phyloP scores from a whole-genome alignment of 2,329 filamentous ascomycete genomes.

The Acrocalymma vagum region DNA sequence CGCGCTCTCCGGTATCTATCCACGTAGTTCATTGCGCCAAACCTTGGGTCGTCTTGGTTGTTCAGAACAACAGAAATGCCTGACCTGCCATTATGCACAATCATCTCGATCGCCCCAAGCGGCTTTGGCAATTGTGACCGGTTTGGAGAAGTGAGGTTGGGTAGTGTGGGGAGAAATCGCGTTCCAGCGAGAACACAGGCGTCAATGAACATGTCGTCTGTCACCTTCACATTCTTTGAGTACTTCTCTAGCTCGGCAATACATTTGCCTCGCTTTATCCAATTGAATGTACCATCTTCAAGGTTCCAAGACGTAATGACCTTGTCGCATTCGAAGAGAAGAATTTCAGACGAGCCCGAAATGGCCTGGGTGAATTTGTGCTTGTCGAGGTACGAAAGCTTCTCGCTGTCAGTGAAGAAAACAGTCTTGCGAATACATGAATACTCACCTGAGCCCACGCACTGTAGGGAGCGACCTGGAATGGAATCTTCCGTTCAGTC shows the following conservation, averaged over 20 bases:
- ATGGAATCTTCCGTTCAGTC: conserved; percentile 73
- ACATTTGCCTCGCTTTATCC: conserved; percentile 72
- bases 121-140: conserved; percentile 67
- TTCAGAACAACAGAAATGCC: conserved; percentile 78
- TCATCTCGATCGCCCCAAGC: conserved; percentile 78
- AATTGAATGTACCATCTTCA: conserved; percentile 71
- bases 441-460: conserved; percentile 79
- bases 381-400: conserved; percentile 82
- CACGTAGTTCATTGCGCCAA: conserved; percentile 77
- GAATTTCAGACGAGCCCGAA: conserved; percentile 83
- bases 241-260: conserved; percentile 68
- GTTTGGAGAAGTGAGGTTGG: conserved; percentile 72
- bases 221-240: conserved; percentile 56
- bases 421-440: neutral
- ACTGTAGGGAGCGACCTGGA: conserved; percentile 85
- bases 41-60: conserved; percentile 80
- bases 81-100: conserved; percentile 71
- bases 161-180: conserved; percentile 80
- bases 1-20: conserved; percentile 87
- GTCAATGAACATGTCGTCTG: conserved; percentile 81
- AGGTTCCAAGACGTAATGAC: conserved; percentile 75
- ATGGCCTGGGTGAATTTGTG: conserved; percentile 72
- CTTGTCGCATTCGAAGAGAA: conserved; percentile 85
- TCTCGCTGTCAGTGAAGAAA: conserved; percentile 28
- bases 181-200: conserved; percentile 84